Percentiles rank a stretch among this genome's conserved stretches.
Evolutionary conservation across 2,329 filamentous ascomycete species (phyloP).

Genomic region (Xenosphaeropsis pyriputrescens): DNA sequence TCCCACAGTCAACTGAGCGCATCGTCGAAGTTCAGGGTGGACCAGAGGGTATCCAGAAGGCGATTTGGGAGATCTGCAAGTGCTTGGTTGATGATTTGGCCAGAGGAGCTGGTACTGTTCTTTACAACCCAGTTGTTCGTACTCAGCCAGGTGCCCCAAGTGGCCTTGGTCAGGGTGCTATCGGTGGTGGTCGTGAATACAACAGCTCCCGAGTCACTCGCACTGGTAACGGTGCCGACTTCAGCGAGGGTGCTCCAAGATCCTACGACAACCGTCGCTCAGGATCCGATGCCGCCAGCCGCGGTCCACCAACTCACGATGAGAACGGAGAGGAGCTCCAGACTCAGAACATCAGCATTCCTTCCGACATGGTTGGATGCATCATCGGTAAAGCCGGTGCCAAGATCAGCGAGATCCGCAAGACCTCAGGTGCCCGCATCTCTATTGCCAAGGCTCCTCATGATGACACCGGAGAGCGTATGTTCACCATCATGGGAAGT

Average conservation of each 20-base stretch:
- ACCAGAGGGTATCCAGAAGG: slow-evolving; percentile 88
- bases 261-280: slow-evolving; percentile 65
- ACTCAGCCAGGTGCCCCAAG: slow-evolving; percentile 45
- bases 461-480: slow-evolving; percentile 93
- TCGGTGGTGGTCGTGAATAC: slow-evolving; percentile 36
- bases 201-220: slow-evolving; percentile 66
- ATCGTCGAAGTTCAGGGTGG: slow-evolving; percentile 95
- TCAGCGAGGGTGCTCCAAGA: slow-evolving; percentile 66
- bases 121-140: slow-evolving; percentile 93
- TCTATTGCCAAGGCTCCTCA: slow-evolving; percentile 88
- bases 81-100: slow-evolving; percentile 97
- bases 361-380: slow-evolving; percentile 98
- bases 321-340: slow-evolving; percentile 97
- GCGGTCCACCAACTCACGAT: slow-evolving; percentile 75
- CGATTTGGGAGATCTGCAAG: slow-evolving; percentile 97
- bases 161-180: slow-evolving; percentile 27
- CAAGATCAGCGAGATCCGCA: slow-evolving; percentile 98
- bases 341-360: slow-evolving; percentile 99
- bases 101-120: slow-evolving; percentile 87
- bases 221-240: slow-evolving; percentile 94
- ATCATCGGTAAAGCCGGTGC: slow-evolving; percentile 91
- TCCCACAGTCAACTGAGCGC: slow-evolving; percentile 94
- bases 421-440: slow-evolving; percentile 90
- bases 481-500: slow-evolving; percentile 99
- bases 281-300: slow-evolving; percentile 65